Evolutionary conservation across 805 yeast genomes (phyloP).

Genomic region (Hanseniaspora clermontiae): DNA sequence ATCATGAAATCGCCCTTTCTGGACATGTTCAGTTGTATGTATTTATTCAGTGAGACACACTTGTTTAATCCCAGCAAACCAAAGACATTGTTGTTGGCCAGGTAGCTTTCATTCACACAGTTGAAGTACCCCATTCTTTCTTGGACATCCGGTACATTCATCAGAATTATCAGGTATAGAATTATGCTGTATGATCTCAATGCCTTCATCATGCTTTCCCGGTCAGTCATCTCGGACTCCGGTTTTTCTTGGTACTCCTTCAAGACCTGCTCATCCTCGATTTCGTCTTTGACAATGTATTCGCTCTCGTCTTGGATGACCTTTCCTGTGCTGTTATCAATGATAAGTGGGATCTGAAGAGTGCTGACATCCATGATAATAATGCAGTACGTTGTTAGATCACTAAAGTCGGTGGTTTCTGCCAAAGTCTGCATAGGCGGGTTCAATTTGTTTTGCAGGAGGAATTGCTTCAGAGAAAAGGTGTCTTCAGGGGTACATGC

Average conservation of each 20-base stretch:
- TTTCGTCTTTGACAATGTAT: neutral
- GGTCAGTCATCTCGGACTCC: neutral
- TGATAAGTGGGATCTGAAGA: neutral
- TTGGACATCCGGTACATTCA: neutral
- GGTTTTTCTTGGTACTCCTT: neutral
- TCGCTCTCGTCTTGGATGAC: neutral
- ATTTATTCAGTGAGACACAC: neutral
- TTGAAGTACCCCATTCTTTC: neutral
- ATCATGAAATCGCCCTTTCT: neutral
- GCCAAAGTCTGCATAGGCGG: neutral
- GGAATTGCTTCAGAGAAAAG: neutral
- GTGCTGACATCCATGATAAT: neutral
- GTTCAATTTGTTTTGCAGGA: neutral
- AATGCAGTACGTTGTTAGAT: neutral
- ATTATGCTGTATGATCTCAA: neutral
- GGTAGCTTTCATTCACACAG: neutral
- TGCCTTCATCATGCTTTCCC: neutral
- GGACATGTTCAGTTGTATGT: neutral
- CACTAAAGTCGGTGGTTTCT: neutral
- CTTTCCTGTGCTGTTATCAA: neutral
- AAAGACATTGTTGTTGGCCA: neutral
- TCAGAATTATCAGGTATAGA: neutral
- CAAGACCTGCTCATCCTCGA: neutral
- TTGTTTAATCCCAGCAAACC: neutral
- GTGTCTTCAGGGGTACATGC: slow-evolving; percentile 5